Percentiles rank a stretch among this genome's conserved stretches.
Evolutionary conservation across 164 flowering plant species (phyloP).

Genomic region (Houttuynia cordata): DNA sequence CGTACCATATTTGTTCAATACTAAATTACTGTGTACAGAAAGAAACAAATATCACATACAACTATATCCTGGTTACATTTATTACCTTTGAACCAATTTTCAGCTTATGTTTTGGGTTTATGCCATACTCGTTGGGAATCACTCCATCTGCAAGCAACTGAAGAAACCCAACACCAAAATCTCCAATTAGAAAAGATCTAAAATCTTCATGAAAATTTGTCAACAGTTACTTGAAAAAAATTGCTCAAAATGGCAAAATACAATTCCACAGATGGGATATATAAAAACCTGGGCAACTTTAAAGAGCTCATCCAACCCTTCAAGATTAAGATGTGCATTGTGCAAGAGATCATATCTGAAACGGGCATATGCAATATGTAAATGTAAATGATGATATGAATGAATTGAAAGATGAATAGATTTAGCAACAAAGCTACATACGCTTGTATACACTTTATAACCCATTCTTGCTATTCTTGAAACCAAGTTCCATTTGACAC

Average conservation of each 20-base stretch:
- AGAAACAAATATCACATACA: no score
- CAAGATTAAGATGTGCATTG: constrained; percentile 88
- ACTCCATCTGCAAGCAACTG: constrained; percentile 99
- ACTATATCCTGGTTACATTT: not conserved
- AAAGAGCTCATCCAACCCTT: constrained; percentile 84
- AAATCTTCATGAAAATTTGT: no score
- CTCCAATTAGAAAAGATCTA: no score
- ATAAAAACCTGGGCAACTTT: constrained; percentile 85
- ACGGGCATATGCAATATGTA: not conserved
- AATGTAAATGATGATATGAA: not conserved
- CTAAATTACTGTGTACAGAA: no score
- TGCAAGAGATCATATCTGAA: constrained; percentile 90
- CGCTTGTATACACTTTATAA: no score
- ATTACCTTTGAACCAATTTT: constrained; percentile 95
- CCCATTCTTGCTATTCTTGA: no score
- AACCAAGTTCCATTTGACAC: no score
- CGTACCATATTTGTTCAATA: no score
- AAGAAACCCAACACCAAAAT: constrained; percentile 11
- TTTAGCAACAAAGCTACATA: not conserved
- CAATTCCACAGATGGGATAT: not conserved
- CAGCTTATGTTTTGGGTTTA: constrained; percentile 83
- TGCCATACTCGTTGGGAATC: constrained; percentile 97
- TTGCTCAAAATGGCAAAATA: not conserved
- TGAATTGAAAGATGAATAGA: no score
- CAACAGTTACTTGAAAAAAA: not conserved